Percentiles rank a stretch among this genome's conserved stretches.
These are phyloP conservation scores for Fremontodendron californicum DNA, from an alignment of 345 rosid species.

Conservation along the genomic window DNA sequence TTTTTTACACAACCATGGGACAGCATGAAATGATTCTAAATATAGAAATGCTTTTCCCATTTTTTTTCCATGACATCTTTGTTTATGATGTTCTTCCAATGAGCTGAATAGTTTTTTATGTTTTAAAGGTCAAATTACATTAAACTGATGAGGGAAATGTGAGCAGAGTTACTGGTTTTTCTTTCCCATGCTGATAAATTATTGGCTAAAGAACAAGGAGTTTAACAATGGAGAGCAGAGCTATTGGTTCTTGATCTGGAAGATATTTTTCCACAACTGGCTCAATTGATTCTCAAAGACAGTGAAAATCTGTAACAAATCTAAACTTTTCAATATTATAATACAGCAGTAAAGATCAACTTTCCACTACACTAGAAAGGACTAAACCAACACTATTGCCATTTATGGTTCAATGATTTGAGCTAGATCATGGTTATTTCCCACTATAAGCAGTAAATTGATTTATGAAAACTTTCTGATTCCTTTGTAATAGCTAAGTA, in stretches of 20 bases:
- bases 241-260: not conserved
- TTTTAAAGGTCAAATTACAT: no score
- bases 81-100: not conserved
- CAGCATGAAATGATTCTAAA: not conserved
- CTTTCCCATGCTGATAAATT: not conserved
- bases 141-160: not conserved
- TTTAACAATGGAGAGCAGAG: not conserved
- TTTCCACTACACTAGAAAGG: not conserved
- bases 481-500: not conserved
- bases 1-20: not conserved
- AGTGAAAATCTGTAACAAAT: not conserved
- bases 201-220: not conserved
- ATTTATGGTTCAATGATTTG: not conserved
- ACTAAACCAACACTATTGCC: not conserved
- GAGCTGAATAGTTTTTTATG: not conserved
- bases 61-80: not conserved
- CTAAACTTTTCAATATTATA: not conserved
- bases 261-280: not conserved
- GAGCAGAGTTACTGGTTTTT: not conserved
- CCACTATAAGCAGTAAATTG: not conserved
- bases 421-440: slow-evolving; percentile 8
- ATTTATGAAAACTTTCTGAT: not conserved
- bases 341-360: not conserved
- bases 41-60: not conserved
- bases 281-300: not conserved